Base-by-base conservation (phyloP, 129 eudicot species). In the Rutidosis leptorrhynchoides region DNA sequence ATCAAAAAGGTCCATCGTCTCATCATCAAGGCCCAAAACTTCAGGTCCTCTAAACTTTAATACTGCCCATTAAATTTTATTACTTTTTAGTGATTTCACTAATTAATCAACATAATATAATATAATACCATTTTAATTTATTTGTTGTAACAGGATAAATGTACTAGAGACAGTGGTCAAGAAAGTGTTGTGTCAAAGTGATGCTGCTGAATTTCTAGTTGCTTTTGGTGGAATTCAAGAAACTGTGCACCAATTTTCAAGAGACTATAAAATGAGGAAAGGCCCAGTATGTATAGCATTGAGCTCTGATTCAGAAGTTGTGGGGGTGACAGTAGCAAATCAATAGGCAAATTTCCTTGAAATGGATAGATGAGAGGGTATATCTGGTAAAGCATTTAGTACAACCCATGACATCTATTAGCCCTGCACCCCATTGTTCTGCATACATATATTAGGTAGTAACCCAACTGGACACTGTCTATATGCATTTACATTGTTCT, bases 121-220 rank as follows among this genome's bases (percentile, higher is more conserved):
- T 35, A 16, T 45, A 2, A 29, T 2, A 27, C 20, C n/a, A n/a
- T 35, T 40, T 7, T 5, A 11, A 11, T 42, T 57, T 2, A 15
- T 24, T 7, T 69, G 45, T 17, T 25, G 51, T 25, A 60, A 74
- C 72, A 92, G 98, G 92, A 72, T 63, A 73, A 86, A 80, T 75
- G 96, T 84, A 77, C 70, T 93, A 72, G 93, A 93, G 77, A 70
- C 90, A 78, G 89, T 78, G 33, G 82, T 86, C 73, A 78, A 84
- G 80, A 93, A 86, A 69, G 84, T 93, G 71, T 66, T 93, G 66
- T 75, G 82, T 58, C 85, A 78, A 27, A 78, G 77, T 20, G 99
- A 89, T 78, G 96, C 96, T 0, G 99, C 82, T 5, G 95, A 89
- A 72, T 93, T 93, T 56, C 68, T 93, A 11, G 88, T 93, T 14